Conservation (phyloP, 2,329 filamentous ascomycete species). For the Claviceps pusilla region DNA sequence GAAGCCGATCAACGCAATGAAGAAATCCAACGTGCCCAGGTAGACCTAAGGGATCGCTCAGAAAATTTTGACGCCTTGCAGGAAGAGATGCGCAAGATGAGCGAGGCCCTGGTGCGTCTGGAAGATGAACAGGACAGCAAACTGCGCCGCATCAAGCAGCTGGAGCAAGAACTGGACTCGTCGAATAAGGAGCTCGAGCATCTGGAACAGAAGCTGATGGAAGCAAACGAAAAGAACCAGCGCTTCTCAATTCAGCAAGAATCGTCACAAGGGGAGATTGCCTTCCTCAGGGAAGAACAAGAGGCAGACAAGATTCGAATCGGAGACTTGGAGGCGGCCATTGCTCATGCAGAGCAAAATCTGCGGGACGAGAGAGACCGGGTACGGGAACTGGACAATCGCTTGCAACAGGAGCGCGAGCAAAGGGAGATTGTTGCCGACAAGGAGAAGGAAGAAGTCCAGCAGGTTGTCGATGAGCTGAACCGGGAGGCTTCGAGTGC, state of each 20-base stretch:
- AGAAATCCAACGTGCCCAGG: slow-evolving; percentile 54
- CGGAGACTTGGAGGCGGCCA: slow-evolving; percentile 71
- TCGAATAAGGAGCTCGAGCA: slow-evolving; percentile 77
- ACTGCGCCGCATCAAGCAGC: slow-evolving; percentile 60
- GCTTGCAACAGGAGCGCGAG: slow-evolving; percentile 64
- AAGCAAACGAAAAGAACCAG: slow-evolving; percentile 76
- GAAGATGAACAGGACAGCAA: slow-evolving; percentile 82
- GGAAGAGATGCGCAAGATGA: slow-evolving; percentile 83
- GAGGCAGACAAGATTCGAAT: slow-evolving; percentile 97
- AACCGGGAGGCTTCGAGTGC: slow-evolving; percentile 67
- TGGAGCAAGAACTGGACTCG: slow-evolving; percentile 70
- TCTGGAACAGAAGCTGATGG: slow-evolving; percentile 68
- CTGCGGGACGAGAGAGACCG: slow-evolving; percentile 77
- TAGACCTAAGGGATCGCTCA: slow-evolving; percentile 58
- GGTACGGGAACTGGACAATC: slow-evolving; percentile 53
- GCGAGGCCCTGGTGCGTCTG: slow-evolving; percentile 68
- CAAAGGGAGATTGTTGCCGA: slow-evolving; percentile 77
- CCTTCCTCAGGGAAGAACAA: slow-evolving; percentile 90
- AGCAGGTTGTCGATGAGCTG: slow-evolving; percentile 83
- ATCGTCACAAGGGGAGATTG: slow-evolving; percentile 81
- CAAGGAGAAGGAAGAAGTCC: slow-evolving; percentile 86
- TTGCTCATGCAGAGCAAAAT: slow-evolving; percentile 63
- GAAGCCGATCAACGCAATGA: slow-evolving; percentile 59
- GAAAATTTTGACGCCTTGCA: slow-evolving; percentile 89
- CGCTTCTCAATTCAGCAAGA: slow-evolving; percentile 82